Evolutionary conservation across 768 basidiomycete genomes (phyloP), one percentile per base, ranked within the genome.

Genomic region (Termitomyces sp.): DNA sequence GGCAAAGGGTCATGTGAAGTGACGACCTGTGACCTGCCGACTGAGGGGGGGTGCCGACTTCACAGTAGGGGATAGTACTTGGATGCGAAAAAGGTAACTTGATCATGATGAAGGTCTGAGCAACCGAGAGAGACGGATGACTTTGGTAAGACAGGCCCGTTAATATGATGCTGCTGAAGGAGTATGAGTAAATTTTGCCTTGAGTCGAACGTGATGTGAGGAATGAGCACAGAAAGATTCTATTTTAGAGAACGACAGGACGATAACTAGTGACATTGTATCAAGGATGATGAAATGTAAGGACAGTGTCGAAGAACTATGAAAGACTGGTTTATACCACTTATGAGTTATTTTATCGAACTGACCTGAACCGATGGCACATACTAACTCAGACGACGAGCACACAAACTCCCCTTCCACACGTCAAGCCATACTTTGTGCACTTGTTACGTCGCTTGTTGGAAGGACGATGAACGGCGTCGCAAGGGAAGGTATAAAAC

Each of bases 371-470:
- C 36, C 2, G 30, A 46, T 23, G 10, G 50, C 14, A 16, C 23
- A 23, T 23, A 23, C 23, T 23, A 23, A 23, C 9, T 8, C 16
- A 47, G 16, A 18, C 18, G 33, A 46, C 41, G 46, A 46, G 55
- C 43, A 56, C 48, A 44, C 16, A 62, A 61, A 64, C 58, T 74
- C 74, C 71, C 83, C 85, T 87, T 72, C 78, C 80, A 85, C 77
- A 78, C 83, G 75, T 77, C 73, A 72, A 84, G 79, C 85, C 85
- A 79, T 82, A 75, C 86, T 85, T 85, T 79, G 85, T 79, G 75
- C 80, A 80, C 79, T 83, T 84, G 85, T 81, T 85, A 82, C 84
- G 77, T 83, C 82, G 84, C 80, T 83, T 87, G 74, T 85, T 87
- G 84, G 61, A 75, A 79, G 83, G 85, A 77, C 82, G 85, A 69